These are phyloP conservation scores for Taiwanofungus camphoratus DNA, from an alignment of 1,284 basidiomycete species.

Conservation along the genomic window DNA sequence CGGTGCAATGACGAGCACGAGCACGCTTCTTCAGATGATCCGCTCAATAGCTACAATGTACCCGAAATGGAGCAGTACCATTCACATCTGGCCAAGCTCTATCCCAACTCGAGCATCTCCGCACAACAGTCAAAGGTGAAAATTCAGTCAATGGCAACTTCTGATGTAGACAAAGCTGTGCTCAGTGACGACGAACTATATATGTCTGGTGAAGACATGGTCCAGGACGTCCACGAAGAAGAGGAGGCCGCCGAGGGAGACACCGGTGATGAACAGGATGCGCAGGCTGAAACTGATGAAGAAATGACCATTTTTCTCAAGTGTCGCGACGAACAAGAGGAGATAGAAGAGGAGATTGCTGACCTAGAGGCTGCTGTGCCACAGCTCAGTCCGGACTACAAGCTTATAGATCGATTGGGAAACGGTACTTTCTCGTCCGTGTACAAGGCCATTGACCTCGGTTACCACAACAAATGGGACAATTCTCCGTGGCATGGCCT, in stretches of 20 bases:
- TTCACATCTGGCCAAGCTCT: conserved; percentile 42
- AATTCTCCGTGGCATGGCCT: conserved; percentile 77
- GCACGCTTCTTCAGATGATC: conserved; percentile 44
- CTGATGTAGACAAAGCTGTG: conserved; percentile 38
- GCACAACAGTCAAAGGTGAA: conserved; percentile 10
- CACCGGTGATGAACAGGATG: conserved; percentile 31
- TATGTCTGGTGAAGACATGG: conserved; percentile 8
- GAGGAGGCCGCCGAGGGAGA: conserved; percentile 16
- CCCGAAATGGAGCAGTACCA: conserved; percentile 46
- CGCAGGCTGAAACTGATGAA: conserved; percentile 46
- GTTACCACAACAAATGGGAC: conserved; percentile 73
- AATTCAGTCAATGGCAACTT: neutral
- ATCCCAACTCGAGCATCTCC: conserved; percentile 24
- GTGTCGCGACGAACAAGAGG: conserved; percentile 63
- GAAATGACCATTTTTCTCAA: conserved; percentile 51
- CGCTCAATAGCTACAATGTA: conserved; percentile 34
- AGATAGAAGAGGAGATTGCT: conserved; percentile 74
- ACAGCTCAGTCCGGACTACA: conserved; percentile 64
- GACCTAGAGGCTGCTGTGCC: conserved; percentile 61
- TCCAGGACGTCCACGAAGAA: conserved; percentile 8
- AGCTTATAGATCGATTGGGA: conserved; percentile 85
- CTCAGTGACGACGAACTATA: conserved; percentile 42
- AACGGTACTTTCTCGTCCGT: conserved; percentile 99
- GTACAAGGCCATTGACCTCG: conserved; percentile 90
- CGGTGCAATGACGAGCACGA: conserved; percentile 23